Evolutionary conservation across 805 yeast genomes (phyloP).

Genomic region (Candida ortonii): DNA sequence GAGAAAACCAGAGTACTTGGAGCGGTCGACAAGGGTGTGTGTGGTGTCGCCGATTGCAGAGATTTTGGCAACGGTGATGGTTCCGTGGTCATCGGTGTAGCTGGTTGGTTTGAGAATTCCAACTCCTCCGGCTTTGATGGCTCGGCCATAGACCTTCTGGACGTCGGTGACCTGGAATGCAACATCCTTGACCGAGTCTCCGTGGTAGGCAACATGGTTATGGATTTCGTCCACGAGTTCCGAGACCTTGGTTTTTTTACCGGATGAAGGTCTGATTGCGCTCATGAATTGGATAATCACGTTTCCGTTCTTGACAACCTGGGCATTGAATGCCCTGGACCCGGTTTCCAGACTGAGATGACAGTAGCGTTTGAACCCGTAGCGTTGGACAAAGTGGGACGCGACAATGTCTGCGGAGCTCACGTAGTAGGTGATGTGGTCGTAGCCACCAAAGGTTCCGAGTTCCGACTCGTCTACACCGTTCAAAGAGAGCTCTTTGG

Average conservation of each 20-base stretch:
- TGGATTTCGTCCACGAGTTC: conserved; percentile 35
- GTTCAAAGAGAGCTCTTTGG: no score
- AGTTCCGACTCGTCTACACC: no score
- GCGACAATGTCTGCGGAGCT: conserved; percentile 72
- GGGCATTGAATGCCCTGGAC: conserved; percentile 49
- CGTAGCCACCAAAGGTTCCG: conserved; percentile 48
- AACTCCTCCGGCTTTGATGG: conserved; percentile 50
- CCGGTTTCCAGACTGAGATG: conserved; percentile 69
- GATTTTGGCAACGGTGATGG: conserved; percentile 50
- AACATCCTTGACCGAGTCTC: conserved; percentile 80
- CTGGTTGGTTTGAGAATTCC: conserved; percentile 27
- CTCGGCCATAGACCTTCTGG: conserved; percentile 41
- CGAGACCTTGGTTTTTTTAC: conserved; percentile 8
- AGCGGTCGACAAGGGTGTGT: conserved; percentile 62
- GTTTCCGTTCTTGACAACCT: conserved; percentile 58
- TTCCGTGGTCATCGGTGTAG: conserved; percentile 46
- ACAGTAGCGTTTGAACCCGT: conserved; percentile 67
- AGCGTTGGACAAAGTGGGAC: conserved; percentile 45
- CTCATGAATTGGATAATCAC: conserved; percentile 49
- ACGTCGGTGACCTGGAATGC: conserved; percentile 61
- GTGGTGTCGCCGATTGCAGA: conserved; percentile 58
- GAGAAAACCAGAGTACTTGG: conserved; percentile 26
- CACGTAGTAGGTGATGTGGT: conserved; percentile 66
- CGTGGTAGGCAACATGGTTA: conserved; percentile 52
- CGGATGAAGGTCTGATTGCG: conserved; percentile 32